Evolutionary conservation across 768 basidiomycete species (phyloP).

Genomic region (Suillus weaverae): DNA sequence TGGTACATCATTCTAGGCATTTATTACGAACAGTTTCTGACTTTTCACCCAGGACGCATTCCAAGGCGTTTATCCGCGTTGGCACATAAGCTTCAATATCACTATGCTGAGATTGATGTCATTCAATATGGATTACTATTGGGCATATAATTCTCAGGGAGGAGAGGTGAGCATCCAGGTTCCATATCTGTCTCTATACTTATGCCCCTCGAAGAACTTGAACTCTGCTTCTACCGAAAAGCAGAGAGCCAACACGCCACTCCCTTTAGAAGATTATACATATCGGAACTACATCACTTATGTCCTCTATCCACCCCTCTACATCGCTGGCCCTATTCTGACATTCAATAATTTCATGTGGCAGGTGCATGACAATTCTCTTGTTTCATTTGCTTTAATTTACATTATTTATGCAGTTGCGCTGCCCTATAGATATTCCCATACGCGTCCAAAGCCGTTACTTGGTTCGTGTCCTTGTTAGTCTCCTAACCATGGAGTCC

Average conservation of each 20-base stretch:
- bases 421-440: conserved; percentile 52
- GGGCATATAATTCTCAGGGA: conserved; percentile 58
- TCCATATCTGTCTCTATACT: conserved; percentile 1
- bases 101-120: conserved; percentile 93
- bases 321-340: conserved; percentile 94
- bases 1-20: conserved; percentile 49
- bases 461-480: conserved; percentile 65
- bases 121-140: conserved; percentile 91
- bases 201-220: conserved; percentile 20
- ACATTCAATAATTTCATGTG: conserved; percentile 94
- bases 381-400: conserved; percentile 1
- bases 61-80: conserved; percentile 82
- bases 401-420: conserved; percentile 44
- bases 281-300: conserved; percentile 80
- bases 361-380: conserved; percentile 59
- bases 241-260: conserved; percentile 55
- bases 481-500: conserved; percentile 83
- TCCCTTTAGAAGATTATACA: conserved; percentile 60
- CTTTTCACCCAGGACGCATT: conserved; percentile 52
- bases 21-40: conserved; percentile 5
- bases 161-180: conserved; percentile 40
- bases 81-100: conserved; percentile 95
- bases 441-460: conserved; percentile 50
- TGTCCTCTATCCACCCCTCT: conserved; percentile 88
- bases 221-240: conserved; percentile 49